These are phyloP conservation scores for Lodderomyces beijingensis DNA, from an alignment of 1,139 yeast species.

Conservation along the genomic window DNA sequence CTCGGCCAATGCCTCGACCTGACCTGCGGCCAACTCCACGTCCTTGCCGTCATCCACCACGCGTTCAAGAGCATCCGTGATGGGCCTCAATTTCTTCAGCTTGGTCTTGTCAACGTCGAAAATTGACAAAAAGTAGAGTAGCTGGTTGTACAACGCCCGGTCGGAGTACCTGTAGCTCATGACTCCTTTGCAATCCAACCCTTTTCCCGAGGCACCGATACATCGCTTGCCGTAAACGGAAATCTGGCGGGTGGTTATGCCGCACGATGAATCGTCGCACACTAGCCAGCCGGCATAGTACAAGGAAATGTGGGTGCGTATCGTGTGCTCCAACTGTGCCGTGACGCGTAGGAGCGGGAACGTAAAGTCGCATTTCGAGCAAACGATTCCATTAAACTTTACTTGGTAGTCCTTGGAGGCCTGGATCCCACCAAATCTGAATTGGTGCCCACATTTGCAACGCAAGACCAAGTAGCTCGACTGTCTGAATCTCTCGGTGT, in stretches of 20 bases:
- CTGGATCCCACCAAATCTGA: conserved; percentile 71
- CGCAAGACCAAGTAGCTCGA: conserved; percentile 50
- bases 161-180: conserved; percentile 78
- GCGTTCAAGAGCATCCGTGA: conserved; percentile 24
- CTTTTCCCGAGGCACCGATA: conserved; percentile 58
- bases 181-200: conserved; percentile 75
- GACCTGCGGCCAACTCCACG: conserved; percentile 49
- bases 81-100: conserved; percentile 48
- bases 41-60: conserved; percentile 6
- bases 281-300: conserved; percentile 84
- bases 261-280: conserved; percentile 87
- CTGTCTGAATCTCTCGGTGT: conserved; percentile 74
- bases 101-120: conserved; percentile 84
- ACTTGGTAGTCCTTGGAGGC: conserved; percentile 57
- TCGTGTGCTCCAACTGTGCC: conserved; percentile 66
- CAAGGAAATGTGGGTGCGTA: conserved; percentile 64
- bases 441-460: conserved; percentile 62
- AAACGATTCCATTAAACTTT: conserved; percentile 66
- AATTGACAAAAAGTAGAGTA: conserved; percentile 70
- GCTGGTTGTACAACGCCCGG: conserved; percentile 79
- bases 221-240: conserved; percentile 90
- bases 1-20: conserved; percentile 69
- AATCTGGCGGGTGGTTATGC: conserved; percentile 74
- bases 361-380: conserved; percentile 53
- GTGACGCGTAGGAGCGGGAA: conserved; percentile 55